Conservation (phyloP, 2,329 filamentous ascomycete genomes). For the Neoarthrinium moseri region DNA sequence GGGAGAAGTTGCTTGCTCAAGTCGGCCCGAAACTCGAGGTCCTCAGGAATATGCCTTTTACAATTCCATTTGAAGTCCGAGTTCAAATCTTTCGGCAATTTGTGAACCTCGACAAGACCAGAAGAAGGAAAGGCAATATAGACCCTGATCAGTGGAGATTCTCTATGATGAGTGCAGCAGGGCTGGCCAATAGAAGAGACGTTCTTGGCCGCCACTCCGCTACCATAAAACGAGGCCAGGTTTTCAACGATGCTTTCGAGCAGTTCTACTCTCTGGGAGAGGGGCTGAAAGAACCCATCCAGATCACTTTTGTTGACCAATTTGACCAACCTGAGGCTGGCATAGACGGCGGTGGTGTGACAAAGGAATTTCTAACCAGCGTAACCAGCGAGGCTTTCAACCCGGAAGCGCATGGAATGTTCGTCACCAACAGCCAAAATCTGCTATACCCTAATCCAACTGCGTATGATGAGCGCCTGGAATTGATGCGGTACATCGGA, state of each 20-base stretch:
- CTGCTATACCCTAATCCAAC: slow-evolving; percentile 86
- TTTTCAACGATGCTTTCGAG: slow-evolving; percentile 83
- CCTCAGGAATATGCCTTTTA: slow-evolving; percentile 93
- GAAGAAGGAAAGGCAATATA: slow-evolving; percentile 64
- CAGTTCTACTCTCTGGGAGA: slow-evolving; percentile 81
- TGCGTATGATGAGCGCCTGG: slow-evolving; percentile 67
- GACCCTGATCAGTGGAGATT: slow-evolving; percentile 77
- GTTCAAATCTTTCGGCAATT: slow-evolving; percentile 94
- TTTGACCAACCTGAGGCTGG: slow-evolving; percentile 86
- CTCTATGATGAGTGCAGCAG: slow-evolving; percentile 46
- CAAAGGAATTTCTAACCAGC: slow-evolving; percentile 92
- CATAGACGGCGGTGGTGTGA: slow-evolving; percentile 95
- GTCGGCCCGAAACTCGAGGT: slow-evolving; percentile 87
- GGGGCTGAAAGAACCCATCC: slow-evolving; percentile 88
- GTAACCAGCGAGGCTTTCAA: slow-evolving; percentile 81
- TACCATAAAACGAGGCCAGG: slow-evolving; percentile 71
- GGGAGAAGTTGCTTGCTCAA: slow-evolving; percentile 71
- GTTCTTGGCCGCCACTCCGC: slow-evolving; percentile 67
- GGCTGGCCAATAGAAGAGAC: slow-evolving; percentile 26
- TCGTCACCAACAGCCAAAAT: slow-evolving; percentile 81
- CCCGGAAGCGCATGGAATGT: slow-evolving; percentile 59
- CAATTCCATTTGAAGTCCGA: slow-evolving; percentile 87
- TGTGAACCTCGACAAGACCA: slow-evolving; percentile 76
- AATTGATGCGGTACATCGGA: slow-evolving; percentile 52
- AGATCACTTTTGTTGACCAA: slow-evolving; percentile 93